Percentiles rank a stretch among this genome's conserved stretches.
These are phyloP conservation scores for Rhynchospora breviuscula DNA, from an alignment of 176 grass and related monocot species.

Conservation along the genomic window DNA sequence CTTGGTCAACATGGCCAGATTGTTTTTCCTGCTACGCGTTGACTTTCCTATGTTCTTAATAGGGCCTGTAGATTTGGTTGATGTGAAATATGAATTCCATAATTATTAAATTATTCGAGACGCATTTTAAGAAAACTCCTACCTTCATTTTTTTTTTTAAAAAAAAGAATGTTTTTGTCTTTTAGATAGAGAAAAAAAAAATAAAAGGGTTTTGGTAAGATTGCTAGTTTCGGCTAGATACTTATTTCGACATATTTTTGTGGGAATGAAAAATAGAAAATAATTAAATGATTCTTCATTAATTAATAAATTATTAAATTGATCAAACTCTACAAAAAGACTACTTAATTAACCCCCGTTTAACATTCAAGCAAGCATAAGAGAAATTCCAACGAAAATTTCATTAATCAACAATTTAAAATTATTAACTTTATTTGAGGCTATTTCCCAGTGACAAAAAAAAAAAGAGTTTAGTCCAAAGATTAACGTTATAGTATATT, in stretches of 20 bases:
- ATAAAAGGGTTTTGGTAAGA: neutral
- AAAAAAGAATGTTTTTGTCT: too few species aligned
- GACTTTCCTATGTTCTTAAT: constrained; percentile 16
- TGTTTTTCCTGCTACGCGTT: constrained; percentile 1
- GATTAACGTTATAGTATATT: too few species aligned
- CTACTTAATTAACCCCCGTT: neutral
- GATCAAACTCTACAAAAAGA: neutral
- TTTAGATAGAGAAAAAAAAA: too few species aligned
- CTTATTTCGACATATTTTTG: neutral
- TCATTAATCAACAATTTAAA: neutral
- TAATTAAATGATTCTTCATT: neutral
- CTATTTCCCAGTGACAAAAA: neutral
- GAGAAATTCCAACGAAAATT: neutral
- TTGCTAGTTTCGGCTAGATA: neutral
- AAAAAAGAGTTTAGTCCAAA: too few species aligned
- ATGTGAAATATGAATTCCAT: neutral
- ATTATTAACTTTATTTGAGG: neutral
- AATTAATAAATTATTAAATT: neutral
- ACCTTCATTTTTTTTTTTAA: neutral
- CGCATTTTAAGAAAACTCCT: neutral
- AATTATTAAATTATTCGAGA: neutral
- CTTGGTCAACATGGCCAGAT: neutral
- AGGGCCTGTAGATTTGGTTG: neutral
- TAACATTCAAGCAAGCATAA: neutral
- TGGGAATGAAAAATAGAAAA: neutral